These are phyloP conservation scores for Quercus lobata DNA, from an alignment of 331 rosid genomes.

Conservation along the genomic window DNA sequence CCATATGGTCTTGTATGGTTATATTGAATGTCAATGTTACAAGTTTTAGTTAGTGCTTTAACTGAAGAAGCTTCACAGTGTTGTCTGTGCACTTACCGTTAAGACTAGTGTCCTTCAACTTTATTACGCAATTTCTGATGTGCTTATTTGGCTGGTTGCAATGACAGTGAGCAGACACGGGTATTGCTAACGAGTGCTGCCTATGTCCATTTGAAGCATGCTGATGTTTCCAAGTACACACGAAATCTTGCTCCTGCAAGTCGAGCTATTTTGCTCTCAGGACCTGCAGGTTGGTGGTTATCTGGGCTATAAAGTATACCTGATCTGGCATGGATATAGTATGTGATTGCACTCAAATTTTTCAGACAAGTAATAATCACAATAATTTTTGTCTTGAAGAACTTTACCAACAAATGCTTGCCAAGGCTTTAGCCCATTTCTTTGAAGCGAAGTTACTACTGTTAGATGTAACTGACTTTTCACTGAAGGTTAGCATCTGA, in stretches of 20 bases:
- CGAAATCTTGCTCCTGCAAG: conserved; percentile 95
- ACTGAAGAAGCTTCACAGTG: neutral
- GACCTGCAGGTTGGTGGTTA: conserved; percentile 76
- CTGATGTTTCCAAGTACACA: conserved; percentile 74
- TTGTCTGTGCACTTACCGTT: neutral
- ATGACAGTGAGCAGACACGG: conserved; percentile 79
- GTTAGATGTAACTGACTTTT: conserved; percentile 80
- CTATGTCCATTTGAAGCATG: conserved; percentile 81
- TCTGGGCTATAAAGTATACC: neutral
- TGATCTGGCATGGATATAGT: neutral
- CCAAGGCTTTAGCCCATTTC: conserved; percentile 95
- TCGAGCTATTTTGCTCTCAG: conserved; percentile 86
- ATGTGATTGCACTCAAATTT: neutral
- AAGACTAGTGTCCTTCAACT: neutral
- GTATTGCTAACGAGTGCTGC: conserved; percentile 92
- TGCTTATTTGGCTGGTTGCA: neutral
- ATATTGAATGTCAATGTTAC: neutral
- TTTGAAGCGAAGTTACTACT: conserved; percentile 91
- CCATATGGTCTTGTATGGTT: neutral
- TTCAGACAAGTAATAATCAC: neutral
- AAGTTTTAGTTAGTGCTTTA: neutral
- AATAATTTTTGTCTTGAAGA: conserved; percentile 28
- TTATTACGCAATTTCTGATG: conserved; percentile 1
- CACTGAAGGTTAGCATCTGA: conserved; percentile 53
- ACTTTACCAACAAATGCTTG: conserved; percentile 92